Conservation (phyloP, 108 stramenopile species). For the Aurantiochytrium sp. region DNA sequence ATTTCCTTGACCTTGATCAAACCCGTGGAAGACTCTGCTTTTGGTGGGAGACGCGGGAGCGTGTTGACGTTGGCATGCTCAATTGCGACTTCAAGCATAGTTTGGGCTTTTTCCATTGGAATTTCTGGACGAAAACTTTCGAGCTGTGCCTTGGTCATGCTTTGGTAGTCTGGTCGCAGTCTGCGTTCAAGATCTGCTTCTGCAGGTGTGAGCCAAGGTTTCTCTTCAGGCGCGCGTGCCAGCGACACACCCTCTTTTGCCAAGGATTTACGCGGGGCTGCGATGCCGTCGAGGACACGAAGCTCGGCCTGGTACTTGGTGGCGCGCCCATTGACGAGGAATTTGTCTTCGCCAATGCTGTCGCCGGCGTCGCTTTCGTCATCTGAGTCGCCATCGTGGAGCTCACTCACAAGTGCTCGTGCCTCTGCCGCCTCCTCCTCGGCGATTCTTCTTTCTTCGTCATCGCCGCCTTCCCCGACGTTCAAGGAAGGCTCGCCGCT, state of each 20-base stretch:
- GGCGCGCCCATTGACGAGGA: neutral
- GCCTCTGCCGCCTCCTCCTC: neutral
- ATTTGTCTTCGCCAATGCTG: neutral
- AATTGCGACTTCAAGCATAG: neutral
- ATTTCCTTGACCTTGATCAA: neutral
- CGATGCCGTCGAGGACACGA: neutral
- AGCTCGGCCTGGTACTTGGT: slow-evolving; percentile 1
- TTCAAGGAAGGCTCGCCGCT: too few species aligned
- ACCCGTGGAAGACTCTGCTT: neutral
- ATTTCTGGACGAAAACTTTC: neutral
- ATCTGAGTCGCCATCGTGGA: neutral
- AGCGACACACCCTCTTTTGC: neutral
- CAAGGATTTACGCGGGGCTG: neutral
- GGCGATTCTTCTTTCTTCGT: neutral
- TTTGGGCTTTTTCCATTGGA: neutral
- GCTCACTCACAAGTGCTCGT: too few species aligned
- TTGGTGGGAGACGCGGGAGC: neutral
- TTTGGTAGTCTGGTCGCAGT: neutral
- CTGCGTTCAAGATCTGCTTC: neutral
- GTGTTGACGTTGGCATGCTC: neutral
- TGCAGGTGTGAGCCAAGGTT: neutral
- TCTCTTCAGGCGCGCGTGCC: neutral
- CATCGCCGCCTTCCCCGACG: too few species aligned
- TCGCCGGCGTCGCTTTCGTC: neutral
- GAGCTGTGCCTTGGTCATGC: neutral